Conservation (phyloP, 2,329 filamentous ascomycete species). For the Fusarium sambucinum region DNA sequence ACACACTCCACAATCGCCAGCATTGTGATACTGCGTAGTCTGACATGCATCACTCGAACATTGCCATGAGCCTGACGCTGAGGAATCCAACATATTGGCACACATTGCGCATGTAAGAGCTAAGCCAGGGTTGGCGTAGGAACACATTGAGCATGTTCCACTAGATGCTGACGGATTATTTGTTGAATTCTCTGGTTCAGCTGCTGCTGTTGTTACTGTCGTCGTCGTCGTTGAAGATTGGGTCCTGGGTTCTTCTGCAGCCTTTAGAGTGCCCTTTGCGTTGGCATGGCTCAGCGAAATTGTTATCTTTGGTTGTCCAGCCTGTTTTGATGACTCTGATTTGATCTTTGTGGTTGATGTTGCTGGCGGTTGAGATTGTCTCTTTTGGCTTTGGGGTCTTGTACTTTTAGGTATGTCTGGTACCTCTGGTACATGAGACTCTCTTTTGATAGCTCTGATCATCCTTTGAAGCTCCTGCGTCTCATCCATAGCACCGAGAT, state of each 20-base stretch:
- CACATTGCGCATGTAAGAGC: conserved; percentile 75
- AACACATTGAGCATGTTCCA: conserved; percentile 72
- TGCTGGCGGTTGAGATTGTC: not conserved
- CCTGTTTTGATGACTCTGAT: conserved; percentile 14
- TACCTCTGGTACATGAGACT: conserved; percentile 20
- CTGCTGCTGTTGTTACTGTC: not conserved
- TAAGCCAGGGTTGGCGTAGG: conserved; percentile 68
- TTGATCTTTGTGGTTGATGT: conserved; percentile 21
- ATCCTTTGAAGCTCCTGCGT: conserved; percentile 72
- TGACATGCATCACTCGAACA: conserved; percentile 70
- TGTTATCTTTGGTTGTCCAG: conserved; percentile 1
- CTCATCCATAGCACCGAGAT: conserved; percentile 60
- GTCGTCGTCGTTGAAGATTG: not conserved
- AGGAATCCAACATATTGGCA: conserved; percentile 73
- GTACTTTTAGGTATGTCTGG: not conserved
- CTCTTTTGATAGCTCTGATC: conserved; percentile 47
- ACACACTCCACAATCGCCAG: conserved; percentile 76
- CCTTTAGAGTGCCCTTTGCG: not conserved
- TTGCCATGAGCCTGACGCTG: conserved; percentile 70
- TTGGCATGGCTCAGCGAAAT: not conserved
- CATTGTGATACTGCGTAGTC: conserved; percentile 72
- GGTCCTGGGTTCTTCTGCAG: not conserved
- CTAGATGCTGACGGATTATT: not conserved
- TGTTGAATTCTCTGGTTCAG: not conserved
- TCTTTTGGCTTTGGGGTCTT: not conserved